Conservation (phyloP, 148 eudicot species). For the Chenopodium quinoa region DNA sequence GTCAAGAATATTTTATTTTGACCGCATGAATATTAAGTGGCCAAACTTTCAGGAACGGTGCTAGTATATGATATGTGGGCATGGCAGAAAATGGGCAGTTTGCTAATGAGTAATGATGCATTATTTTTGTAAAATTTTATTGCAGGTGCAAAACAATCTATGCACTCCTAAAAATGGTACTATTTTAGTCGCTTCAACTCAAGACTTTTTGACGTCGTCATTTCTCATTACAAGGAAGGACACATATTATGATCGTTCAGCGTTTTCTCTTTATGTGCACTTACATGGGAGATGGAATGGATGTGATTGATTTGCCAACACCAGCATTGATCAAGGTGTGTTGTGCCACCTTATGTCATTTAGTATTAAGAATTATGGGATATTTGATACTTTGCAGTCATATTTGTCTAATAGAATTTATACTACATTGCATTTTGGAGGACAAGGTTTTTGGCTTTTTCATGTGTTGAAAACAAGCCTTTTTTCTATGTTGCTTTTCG, state of each 20-base stretch:
- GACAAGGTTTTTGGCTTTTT: background rate
- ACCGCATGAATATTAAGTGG: no score
- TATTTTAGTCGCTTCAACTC: constrained; percentile 92
- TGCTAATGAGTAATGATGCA: background rate
- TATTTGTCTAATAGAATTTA: background rate
- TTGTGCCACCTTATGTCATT: background rate
- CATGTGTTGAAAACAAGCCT: background rate
- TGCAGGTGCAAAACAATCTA: constrained; percentile 89
- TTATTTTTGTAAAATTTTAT: background rate
- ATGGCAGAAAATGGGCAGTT: background rate
- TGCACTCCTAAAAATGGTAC: constrained; percentile 95
- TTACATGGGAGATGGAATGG: constrained; percentile 90
- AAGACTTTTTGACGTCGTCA: constrained; percentile 87
- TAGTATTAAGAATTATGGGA: background rate
- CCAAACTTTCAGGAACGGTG: no score
- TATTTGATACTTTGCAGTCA: background rate
- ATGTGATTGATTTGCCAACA: constrained; percentile 74
- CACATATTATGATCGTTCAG: constrained; percentile 83
- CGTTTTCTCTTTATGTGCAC: constrained; percentile 75
- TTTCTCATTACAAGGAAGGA: constrained; percentile 91
- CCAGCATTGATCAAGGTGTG: constrained; percentile 74
- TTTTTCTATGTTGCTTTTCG: background rate
- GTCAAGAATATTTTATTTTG: no score
- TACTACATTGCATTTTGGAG: background rate
- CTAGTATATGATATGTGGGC: background rate